Evolutionary conservation across 306 rosid species (phyloP).

Genomic region (Quercus suber): DNA sequence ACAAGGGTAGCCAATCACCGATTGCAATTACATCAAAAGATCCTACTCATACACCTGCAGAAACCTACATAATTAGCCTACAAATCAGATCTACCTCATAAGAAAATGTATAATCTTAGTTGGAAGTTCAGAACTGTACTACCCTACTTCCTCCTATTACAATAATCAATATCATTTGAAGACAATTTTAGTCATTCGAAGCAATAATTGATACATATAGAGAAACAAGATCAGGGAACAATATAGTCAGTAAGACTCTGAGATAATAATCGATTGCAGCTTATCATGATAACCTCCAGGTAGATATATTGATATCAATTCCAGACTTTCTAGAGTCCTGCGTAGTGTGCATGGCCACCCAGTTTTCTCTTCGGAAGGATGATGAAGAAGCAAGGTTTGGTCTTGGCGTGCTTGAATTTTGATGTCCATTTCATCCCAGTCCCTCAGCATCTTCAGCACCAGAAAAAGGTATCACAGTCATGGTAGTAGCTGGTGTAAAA

Average conservation of each 20-base stretch:
- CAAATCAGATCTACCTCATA: slow-evolving; percentile 47
- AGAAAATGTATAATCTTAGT: slow-evolving; percentile 32
- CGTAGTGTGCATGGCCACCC: slow-evolving; percentile 62
- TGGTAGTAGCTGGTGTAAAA: slow-evolving; percentile 26
- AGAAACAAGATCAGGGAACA: slow-evolving; percentile 26
- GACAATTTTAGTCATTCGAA: slow-evolving; percentile 26
- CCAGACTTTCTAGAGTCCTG: slow-evolving; percentile 61
- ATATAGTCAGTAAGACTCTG: slow-evolving; percentile 34
- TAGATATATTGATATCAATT: slow-evolving; percentile 76
- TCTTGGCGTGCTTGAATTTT: slow-evolving; percentile 40
- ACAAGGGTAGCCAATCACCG: not conserved
- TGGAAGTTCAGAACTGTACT: slow-evolving; percentile 29
- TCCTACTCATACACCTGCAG: slow-evolving; percentile 36
- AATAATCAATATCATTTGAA: slow-evolving; percentile 19
- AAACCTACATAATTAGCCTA: slow-evolving; percentile 60
- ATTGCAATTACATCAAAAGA: slow-evolving; percentile 43
- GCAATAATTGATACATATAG: slow-evolving; percentile 27
- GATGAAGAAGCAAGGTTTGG: slow-evolving; percentile 37
- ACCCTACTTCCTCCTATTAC: slow-evolving; percentile 30
- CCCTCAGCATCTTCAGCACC: slow-evolving; percentile 54
- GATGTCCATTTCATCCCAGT: slow-evolving; percentile 45
- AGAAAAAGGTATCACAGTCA: slow-evolving; percentile 33
- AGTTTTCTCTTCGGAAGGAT: slow-evolving; percentile 65
- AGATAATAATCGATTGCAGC: not conserved
- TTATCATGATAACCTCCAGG: slow-evolving; percentile 43